Base-by-base conservation (phyloP, 495 filamentous ascomycete genomes). In the Lophiotrema nucula region DNA sequence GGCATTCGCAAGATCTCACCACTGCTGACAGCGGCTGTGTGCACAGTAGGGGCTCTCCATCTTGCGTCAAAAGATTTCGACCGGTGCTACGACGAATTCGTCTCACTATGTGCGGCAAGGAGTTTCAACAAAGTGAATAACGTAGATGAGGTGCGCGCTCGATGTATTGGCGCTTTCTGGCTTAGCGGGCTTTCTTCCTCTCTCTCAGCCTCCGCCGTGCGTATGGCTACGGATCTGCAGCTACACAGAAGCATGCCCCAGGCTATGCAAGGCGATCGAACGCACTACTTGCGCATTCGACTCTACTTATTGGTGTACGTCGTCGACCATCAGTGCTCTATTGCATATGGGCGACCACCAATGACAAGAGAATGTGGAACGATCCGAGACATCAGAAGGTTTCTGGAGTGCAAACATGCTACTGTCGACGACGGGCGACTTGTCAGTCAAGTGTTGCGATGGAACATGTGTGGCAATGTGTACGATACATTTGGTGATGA, bases 161-260 rank as follows among this genome's bases (percentile, higher is more conserved):
- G 74, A 3, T 74, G 70, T 39, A 68, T 74, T 22, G 72, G 72
- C 22, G 67, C 70, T 25, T 72, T 73, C 44, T 74, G 72, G 72
- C 50, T 74, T 24, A 68, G 68, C 55, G 69, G 70, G 18, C 31
- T 73, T 19, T 73, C 72, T 10, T 71, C 64, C 65, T 47, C 63
- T 31, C 44, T 70, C 27, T n/a, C 15, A 8, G 31, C 8, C 15
- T 8, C 31, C 72, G 68, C 72, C 19, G 72, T 74, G 0, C 64
- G 70, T 6, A 38, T 71, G 12, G 64, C 69, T 11, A 66, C 67
- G 4, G 64, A 69, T 21, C 53, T 73, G 2, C 67, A 73, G 38
- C 67, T 74, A 0, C 69, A 73, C 25, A 28, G 39, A 10, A 24
- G 52, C 52, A 27, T 55, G 2, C 15, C 41, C 2, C 50, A 26